Evolutionary conservation across 2,329 filamentous ascomycete species (phyloP).

Genomic region (Nemania bipapillata): DNA sequence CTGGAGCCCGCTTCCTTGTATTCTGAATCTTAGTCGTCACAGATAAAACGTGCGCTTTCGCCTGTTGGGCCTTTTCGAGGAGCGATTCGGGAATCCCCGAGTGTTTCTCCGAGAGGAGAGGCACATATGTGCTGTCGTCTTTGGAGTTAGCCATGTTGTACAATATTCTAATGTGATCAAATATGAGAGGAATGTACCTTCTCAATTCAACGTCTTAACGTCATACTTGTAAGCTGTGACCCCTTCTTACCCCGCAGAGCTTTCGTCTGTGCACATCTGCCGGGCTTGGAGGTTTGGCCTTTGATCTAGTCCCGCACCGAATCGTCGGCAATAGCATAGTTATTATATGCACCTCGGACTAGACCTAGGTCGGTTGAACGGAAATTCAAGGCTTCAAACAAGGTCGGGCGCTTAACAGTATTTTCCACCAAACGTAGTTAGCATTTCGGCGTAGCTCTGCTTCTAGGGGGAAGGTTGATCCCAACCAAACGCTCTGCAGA

Average conservation of each 20-base stretch:
- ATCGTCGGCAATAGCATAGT: conserved; percentile 18
- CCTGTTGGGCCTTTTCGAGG: conserved; percentile 52
- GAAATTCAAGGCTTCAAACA: background rate
- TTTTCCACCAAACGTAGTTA: background rate
- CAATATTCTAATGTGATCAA: background rate
- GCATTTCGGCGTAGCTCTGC: background rate
- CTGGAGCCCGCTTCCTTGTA: conserved; percentile 49
- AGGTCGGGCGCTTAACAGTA: background rate
- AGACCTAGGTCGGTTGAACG: background rate
- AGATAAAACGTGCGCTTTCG: conserved; percentile 52
- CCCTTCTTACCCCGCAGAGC: conserved; percentile 29
- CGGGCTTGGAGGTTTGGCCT: conserved; percentile 28
- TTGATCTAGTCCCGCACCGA: conserved; percentile 20
- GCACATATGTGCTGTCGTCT: conserved; percentile 49
- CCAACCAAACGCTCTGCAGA: background rate
- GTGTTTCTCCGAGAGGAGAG: conserved; percentile 53
- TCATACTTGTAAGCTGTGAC: background rate
- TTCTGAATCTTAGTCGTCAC: conserved; percentile 50
- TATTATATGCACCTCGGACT: background rate
- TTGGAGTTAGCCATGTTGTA: conserved; percentile 30
- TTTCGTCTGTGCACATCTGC: conserved; percentile 13
- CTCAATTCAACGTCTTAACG: conserved; percentile 2
- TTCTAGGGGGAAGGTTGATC: background rate
- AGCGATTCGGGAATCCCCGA: conserved; percentile 55
- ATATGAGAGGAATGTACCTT: background rate